Conservation (phyloP, 176 grass and related monocot species). For the Pontederia crassipes region DNA sequence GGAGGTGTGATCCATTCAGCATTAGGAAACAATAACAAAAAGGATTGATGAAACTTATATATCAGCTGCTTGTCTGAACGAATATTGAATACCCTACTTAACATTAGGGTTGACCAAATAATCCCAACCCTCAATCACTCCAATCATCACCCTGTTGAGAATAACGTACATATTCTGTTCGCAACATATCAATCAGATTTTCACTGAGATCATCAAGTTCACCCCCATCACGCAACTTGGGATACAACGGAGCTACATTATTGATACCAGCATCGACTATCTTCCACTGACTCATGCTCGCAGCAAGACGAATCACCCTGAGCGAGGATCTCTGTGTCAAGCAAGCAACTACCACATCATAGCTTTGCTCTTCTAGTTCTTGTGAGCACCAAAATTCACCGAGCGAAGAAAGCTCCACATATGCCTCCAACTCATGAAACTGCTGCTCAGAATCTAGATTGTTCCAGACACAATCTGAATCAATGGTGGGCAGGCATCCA, state of each 20-base stretch:
- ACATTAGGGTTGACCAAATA: too few relatives aligned
- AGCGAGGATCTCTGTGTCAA: constrained; percentile 29
- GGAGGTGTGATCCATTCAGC: too few relatives aligned
- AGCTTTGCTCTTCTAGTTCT: constrained; percentile 47
- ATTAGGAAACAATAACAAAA: too few relatives aligned
- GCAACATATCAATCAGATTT: constrained; percentile 53
- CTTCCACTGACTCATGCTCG: constrained; percentile 37
- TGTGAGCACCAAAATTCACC: constrained; percentile 73
- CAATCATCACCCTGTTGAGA: not conserved
- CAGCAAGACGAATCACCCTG: constrained; percentile 29
- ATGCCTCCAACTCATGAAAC: constrained; percentile 27
- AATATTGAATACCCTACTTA: too few relatives aligned
- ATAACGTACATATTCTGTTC: constrained; percentile 39
- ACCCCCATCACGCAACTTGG: constrained; percentile 40
- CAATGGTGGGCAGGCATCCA: constrained; percentile 25
- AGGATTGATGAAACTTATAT: too few relatives aligned
- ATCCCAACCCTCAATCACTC: too few relatives aligned
- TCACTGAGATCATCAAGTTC: constrained; percentile 50
- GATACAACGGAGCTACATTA: constrained; percentile 47
- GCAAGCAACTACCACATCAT: constrained; percentile 19
- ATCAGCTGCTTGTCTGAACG: too few relatives aligned
- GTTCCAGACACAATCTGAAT: constrained; percentile 43
- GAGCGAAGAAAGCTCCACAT: constrained; percentile 59
- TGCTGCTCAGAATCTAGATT: constrained; percentile 30
- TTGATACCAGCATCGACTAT: constrained; percentile 37